A percentile compares a stretch with the other conserved stretches of the same genome.
Evolutionary conservation across 2,329 filamentous ascomycete species (phyloP).

Genomic region (Fusarium brevicatenulatum): DNA sequence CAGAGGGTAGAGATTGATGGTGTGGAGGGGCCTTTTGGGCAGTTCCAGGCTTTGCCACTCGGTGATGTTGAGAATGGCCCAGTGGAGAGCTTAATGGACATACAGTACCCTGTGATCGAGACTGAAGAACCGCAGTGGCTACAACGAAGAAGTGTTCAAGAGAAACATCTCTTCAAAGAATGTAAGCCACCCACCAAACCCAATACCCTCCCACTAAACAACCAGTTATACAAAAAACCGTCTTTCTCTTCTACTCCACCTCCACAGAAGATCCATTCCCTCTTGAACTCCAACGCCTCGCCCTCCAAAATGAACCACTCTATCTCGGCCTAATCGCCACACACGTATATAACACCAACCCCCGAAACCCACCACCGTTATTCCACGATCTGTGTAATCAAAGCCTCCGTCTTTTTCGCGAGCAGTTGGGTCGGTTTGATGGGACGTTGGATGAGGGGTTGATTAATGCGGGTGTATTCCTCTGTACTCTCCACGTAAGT

Average conservation of each 20-base stretch:
- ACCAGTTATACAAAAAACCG: conserved; percentile 13
- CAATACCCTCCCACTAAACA: fast-evolving
- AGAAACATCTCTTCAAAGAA: conserved; percentile 6
- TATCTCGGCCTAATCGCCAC: conserved; percentile 19
- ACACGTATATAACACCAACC: conserved; percentile 19
- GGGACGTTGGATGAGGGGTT: conserved; percentile 10
- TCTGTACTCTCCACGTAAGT: conserved; percentile 30
- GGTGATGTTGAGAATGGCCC: background rate
- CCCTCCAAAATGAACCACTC: conserved; percentile 14
- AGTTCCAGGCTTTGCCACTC: background rate
- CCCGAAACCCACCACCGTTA: background rate
- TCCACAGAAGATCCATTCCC: conserved; percentile 15
- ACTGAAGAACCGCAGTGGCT: background rate
- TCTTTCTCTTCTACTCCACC: conserved; percentile 25
- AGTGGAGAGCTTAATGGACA: too few relatives aligned
- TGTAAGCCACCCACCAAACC: background rate
- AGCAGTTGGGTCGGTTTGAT: conserved; percentile 6
- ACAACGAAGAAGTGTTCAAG: background rate
- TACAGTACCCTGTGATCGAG: background rate
- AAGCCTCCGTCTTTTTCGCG: conserved; percentile 20
- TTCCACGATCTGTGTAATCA: conserved; percentile 25
- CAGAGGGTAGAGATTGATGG: background rate
- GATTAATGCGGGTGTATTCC: conserved; percentile 17
- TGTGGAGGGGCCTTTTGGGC: background rate
- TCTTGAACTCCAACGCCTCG: background rate